A percentile compares a stretch with the other conserved stretches of the same genome.
Conservation (phyloP, 2,329 filamentous ascomycete species). For the Magnaporthales sp. region DNA sequence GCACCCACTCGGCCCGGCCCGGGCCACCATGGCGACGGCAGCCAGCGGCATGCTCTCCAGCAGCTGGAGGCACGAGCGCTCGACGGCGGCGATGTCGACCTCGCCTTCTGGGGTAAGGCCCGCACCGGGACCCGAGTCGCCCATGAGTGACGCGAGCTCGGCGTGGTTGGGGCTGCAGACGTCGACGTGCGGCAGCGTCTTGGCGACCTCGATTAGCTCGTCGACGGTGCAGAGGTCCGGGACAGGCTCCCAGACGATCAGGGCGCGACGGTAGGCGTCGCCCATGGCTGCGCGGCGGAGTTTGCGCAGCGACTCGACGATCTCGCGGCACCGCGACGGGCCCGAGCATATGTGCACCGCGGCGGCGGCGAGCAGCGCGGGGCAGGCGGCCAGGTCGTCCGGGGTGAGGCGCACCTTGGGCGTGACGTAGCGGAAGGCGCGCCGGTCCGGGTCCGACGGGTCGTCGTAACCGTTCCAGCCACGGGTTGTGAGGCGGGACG, state of each 20-base stretch:
- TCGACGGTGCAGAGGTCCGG: slow-evolving; percentile 76
- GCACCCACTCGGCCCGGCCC: slow-evolving; percentile 65
- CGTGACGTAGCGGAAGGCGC: slow-evolving; percentile 79
- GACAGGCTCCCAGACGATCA: slow-evolving; percentile 93
- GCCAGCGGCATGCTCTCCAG: slow-evolving; percentile 55
- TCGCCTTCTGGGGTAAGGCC: slow-evolving; percentile 45
- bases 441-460: slow-evolving; percentile 46
- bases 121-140: slow-evolving; percentile 34
- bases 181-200: slow-evolving; percentile 52
- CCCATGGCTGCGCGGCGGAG: slow-evolving; percentile 35
- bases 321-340: slow-evolving; percentile 63
- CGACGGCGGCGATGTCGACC: slow-evolving; percentile 42
- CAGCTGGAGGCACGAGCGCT: slow-evolving; percentile 53
- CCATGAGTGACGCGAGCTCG: slow-evolving; percentile 84
- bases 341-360: slow-evolving; percentile 87
- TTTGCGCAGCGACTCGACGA: slow-evolving; percentile 62
- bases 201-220: slow-evolving; percentile 55
- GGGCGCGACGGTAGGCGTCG: slow-evolving; percentile 36
- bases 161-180: slow-evolving; percentile 73
- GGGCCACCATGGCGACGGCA: slow-evolving; percentile 58
- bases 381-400: slow-evolving; percentile 49
- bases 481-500: slow-evolving; percentile 67
- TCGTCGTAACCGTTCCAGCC: slow-evolving; percentile 87
- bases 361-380: slow-evolving; percentile 57
- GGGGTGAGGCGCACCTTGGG: slow-evolving; percentile 76